Base-by-base conservation (phyloP, 2,329 filamentous ascomycete species). In the Hypomyces perniciosus region DNA sequence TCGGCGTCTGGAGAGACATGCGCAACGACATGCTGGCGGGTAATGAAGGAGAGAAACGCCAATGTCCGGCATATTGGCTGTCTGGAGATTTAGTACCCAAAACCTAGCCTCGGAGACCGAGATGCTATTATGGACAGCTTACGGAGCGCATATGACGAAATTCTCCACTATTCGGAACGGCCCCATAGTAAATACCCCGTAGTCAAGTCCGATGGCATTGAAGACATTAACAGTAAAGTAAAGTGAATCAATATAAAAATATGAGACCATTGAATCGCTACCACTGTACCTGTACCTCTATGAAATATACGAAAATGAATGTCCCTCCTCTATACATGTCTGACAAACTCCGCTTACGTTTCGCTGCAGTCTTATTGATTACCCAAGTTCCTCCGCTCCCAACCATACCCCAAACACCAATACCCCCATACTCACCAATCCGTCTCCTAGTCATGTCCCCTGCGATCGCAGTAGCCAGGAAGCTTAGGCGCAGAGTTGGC, bases 391-490 rank as follows among this genome's bases (percentile, higher is more conserved):
- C 12, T 30, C 42, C 12, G 13, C 42, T 44, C 10, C 42, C 27
- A 7, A 20, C 7, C 13, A 38, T 46, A 51, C 41, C 42, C 31
- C 38, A n/a, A 33, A 38, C 40, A 42, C 31, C 34, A 33, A 35
- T 39, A n/a, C 20, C 29, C 49, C 31, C 44, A 42, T 47, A 52
- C 41, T 35, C 26, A 35, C 30, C 20, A 6, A 30, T 10, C 13
- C 3, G 38, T 42, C 20, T 13, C 39, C 44, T 58, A 29, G 60
- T 55, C 58, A 10, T 53, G 38, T 8, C 59, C 59, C 43, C 56
- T 68, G 48, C 66, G 66, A 48, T 82, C 78, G 56, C 80, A 83
- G 62, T 83, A 81, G 49, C 76, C 76, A 0, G 79, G 79, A 6
- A 68, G 60, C 51, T 65, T 65, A 10, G 74, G 70, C 10, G 69